A percentile compares a stretch with the other conserved stretches of the same genome.
Conservation (phyloP, 2,329 filamentous ascomycete species). For the Onygena corvina region DNA sequence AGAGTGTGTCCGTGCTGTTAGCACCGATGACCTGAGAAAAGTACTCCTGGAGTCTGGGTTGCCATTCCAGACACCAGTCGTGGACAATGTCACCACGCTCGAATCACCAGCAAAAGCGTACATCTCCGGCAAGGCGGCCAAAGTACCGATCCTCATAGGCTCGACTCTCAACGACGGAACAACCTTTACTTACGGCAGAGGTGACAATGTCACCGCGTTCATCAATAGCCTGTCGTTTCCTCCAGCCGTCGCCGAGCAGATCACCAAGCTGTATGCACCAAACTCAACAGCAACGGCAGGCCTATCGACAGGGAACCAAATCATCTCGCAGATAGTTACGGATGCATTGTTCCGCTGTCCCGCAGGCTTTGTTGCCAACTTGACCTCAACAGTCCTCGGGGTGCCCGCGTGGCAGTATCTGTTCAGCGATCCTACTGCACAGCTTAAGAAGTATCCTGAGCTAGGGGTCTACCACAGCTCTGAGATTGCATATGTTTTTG, state of each 20-base stretch:
- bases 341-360: slow-evolving; percentile 20
- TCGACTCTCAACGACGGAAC: background rate
- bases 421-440: slow-evolving; percentile 28
- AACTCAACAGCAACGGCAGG: background rate
- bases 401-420: slow-evolving; percentile 26
- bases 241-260: background rate
- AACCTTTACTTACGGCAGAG: background rate
- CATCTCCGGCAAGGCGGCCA: slow-evolving; percentile 22
- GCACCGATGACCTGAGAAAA: background rate
- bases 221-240: background rate
- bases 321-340: slow-evolving; percentile 18
- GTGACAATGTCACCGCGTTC: background rate
- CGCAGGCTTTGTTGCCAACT: slow-evolving; percentile 14
- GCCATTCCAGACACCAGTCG: slow-evolving; percentile 20
- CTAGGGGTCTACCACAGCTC: slow-evolving; percentile 25
- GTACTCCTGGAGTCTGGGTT: slow-evolving; percentile 22
- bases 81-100: slow-evolving; percentile 26
- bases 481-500: slow-evolving; percentile 28
- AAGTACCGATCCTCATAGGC: slow-evolving; percentile 26
- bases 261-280: background rate
- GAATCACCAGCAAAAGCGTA: slow-evolving; percentile 19
- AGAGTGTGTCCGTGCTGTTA: background rate
- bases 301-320: background rate
- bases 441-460: slow-evolving; percentile 22
- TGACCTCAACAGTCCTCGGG: background rate